Percentiles rank a stretch among this genome's conserved stretches.
These are phyloP conservation scores for Cicer arietinum DNA, from an alignment of 306 rosid genomes.

Conservation along the genomic window DNA sequence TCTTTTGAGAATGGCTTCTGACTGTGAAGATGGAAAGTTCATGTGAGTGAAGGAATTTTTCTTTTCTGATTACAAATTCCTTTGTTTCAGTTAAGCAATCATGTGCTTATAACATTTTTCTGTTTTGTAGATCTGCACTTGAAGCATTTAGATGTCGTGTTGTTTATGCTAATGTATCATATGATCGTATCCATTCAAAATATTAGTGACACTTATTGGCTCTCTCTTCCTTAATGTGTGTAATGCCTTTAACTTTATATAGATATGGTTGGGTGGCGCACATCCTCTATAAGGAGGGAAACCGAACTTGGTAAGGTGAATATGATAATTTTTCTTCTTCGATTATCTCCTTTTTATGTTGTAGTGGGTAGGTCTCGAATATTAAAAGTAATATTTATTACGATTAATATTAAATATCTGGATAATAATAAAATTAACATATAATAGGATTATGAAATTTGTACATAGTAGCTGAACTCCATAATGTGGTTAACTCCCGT, in stretches of 20 bases:
- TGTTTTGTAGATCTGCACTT: constrained; percentile 81
- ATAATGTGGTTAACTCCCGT: constrained; percentile 6
- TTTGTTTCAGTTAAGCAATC: constrained; percentile 6
- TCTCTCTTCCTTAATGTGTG: constrained; percentile 31
- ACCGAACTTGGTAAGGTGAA: constrained; percentile 78
- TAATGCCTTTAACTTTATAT: constrained; percentile 53
- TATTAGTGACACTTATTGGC: constrained; percentile 33
- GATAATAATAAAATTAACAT: constrained; percentile 23
- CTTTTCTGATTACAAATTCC: neutral
- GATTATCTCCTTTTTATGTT: constrained; percentile 19
- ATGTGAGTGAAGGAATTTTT: constrained; percentile 60
- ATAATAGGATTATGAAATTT: neutral
- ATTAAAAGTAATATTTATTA: neutral
- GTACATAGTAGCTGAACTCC: constrained; percentile 8
- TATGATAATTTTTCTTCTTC: constrained; percentile 37
- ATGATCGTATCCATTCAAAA: constrained; percentile 81
- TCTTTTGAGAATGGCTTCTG: constrained; percentile 91
- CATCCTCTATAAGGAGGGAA: constrained; percentile 93
- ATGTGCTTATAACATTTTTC: constrained; percentile 34
- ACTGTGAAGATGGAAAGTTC: constrained; percentile 83
- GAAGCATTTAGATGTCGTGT: constrained; percentile 74
- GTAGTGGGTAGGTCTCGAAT: neutral
- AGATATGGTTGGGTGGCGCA: constrained; percentile 99
- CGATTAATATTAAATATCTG: constrained; percentile 21
- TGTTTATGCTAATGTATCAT: constrained; percentile 89